Evolutionary conservation across 306 rosid genomes (phyloP), one percentile per base, ranked within the genome.

Genomic region (Bauhinia variegata): DNA sequence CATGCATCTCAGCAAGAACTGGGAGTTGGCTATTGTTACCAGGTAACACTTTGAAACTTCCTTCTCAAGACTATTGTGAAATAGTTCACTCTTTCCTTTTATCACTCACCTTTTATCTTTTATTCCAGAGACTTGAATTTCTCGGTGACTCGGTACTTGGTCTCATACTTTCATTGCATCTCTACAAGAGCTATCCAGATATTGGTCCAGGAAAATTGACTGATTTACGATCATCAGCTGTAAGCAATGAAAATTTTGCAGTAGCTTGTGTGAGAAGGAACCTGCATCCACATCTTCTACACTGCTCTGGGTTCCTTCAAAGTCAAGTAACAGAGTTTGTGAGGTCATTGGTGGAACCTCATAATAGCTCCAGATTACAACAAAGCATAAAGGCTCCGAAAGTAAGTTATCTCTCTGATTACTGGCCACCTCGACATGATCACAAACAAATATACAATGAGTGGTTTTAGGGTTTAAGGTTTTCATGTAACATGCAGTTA

Each of bases 81-180:
- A 4, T 32, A 54, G 18, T 5, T 17, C 28, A 41, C 30, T 5
- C 3, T 23, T 60, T 17, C n/a, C n/a, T n/a, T n/a, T n/a, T n/a
- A n/a, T n/a, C n/a, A n/a, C n/a, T n/a, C 55, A 31, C 60, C 68
- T 15, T 61, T 30, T 44, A 53, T 32, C 65, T 55, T 80, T 19
- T 34, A 38, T 23, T 23, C 28, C 84, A 88, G 95, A 77, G 89
- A 68, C 91, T 85, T 42, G 91, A 88, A 68, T 88, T 81, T 85
- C 91, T 88, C 7, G 95, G 95, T 0, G 95, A 85, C 59, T 79
- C 87, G n/a, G 91, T 85, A 52, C 77, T 88, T 66, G 95, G 79
- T 68, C 63, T 88, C 58, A 87, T 88, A 37, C 70, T 85, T 74
- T 85, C 91, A 36, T 7, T 68, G 78, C 75, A 88, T 74, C 82